These are phyloP conservation scores for Tulasnella sp. DNA, from an alignment of 768 basidiomycete species.

Conservation along the genomic window DNA sequence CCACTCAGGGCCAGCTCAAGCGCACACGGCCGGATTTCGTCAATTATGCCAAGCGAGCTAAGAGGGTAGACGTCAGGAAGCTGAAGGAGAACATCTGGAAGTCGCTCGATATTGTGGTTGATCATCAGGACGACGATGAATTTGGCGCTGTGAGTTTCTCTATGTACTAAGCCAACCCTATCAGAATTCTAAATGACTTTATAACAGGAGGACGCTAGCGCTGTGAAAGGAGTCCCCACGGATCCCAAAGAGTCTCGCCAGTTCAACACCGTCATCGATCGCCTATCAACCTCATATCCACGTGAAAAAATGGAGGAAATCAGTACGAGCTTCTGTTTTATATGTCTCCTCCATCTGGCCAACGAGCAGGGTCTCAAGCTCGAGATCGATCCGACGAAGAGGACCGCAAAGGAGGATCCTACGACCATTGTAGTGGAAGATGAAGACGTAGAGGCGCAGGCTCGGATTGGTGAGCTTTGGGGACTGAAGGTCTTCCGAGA, in stretches of 20 bases:
- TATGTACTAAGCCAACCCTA: neutral
- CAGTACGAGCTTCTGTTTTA: conserved; percentile 98
- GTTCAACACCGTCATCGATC: conserved; percentile 73
- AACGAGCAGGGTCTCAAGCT: conserved; percentile 93
- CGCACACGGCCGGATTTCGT: conserved; percentile 80
- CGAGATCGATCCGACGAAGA: conserved; percentile 25
- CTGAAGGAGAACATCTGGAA: conserved; percentile 98
- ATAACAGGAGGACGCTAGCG: conserved; percentile 6
- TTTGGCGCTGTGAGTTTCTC: conserved; percentile 31
- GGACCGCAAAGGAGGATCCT: conserved; percentile 20
- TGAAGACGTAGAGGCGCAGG: conserved; percentile 17
- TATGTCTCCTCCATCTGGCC: conserved; percentile 89
- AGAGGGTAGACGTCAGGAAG: conserved; percentile 91
- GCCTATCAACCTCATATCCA: conserved; percentile 73
- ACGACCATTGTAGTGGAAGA: conserved; percentile 11
- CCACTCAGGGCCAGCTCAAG: conserved; percentile 61
- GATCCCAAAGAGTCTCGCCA: conserved; percentile 55
- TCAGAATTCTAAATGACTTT: neutral
- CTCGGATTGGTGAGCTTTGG: conserved; percentile 21
- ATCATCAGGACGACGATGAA: conserved; percentile 28
- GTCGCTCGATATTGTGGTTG: conserved; percentile 66
- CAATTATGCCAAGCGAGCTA: conserved; percentile 90
- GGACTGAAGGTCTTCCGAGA: conserved; percentile 21
- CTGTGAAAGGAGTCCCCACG: conserved; percentile 35
- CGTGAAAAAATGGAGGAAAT: conserved; percentile 94